Base-by-base conservation (phyloP, 108 stramenopile species). In the Conticribra weissflogii region DNA sequence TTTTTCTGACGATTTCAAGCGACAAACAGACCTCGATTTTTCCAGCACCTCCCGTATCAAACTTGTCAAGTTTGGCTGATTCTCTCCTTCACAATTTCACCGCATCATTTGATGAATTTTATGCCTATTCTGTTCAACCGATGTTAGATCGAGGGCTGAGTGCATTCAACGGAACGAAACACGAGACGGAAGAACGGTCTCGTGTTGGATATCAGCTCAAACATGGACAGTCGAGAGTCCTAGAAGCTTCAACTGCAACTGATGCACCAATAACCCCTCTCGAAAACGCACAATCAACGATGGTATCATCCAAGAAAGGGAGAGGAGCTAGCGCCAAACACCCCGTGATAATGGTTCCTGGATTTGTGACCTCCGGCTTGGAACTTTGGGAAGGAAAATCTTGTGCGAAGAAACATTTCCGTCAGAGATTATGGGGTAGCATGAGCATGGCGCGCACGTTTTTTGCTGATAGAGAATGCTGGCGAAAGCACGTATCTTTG, bases 351-450 rank as follows among this genome's bases (percentile, higher is more conserved):
- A 83, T 97, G 70, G 69, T 97, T 16, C 96, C 96, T 1, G 96
- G 96, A 0, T 93, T 97, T 64, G 79, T 94, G 15, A 91, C 94
- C 15, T 83, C 89, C 24, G 96, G 91, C 2, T 75, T 97, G 36
- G 96, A 97, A 62, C 77, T 97, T 3, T 97, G 96, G 96, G 70
- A 88, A 69, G 93, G 93, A 28, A 79, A 83, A 19, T 83, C 78
- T 18, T 94, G 96, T 66, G 85, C 83, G 56, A 71, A 80, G 34
- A 81, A 85, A 31, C 75, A 88, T 64, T 97, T 97, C 74, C 87
- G 96, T 52, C 83, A 91, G 54, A 71, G 93, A 31, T 24, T 97
- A 16, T 97, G 96, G 96, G 92, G 93, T 1, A 81, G 84, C 17
- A 52, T 85, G 2, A 76, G 68, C 17, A 90, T 83, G 77, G 91